Percentiles rank a stretch among this genome's conserved stretches.
Evolutionary conservation across 495 filamentous ascomycete species (phyloP).

Genomic region (Umbilicaria muhlenbergii): DNA sequence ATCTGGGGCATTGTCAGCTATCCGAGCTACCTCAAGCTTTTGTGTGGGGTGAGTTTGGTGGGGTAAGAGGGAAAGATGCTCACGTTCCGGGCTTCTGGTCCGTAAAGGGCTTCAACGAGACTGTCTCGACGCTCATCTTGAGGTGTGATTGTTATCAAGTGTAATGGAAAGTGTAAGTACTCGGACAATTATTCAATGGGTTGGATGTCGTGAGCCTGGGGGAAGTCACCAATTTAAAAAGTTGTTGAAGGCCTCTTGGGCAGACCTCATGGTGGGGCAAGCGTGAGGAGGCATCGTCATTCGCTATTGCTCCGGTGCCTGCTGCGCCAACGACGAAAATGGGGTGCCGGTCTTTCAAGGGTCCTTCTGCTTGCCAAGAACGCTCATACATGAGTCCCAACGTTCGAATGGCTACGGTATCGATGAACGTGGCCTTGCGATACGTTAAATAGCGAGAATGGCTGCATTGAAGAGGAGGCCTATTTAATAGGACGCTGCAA

Average conservation of each 20-base stretch:
- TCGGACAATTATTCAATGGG: too few relatives aligned
- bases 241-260: not conserved
- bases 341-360: too few relatives aligned
- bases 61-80: slow-evolving; percentile 27
- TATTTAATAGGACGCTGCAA: too few relatives aligned
- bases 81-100: slow-evolving; percentile 99
- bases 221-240: not conserved
- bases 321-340: too few relatives aligned
- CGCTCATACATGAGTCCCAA: too few relatives aligned
- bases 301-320: too few relatives aligned
- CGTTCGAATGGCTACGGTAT: too few relatives aligned
- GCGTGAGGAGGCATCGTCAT: too few relatives aligned
- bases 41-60: slow-evolving; percentile 1
- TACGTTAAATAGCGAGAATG: too few relatives aligned
- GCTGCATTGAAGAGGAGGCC: too few relatives aligned
- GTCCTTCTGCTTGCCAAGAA: too few relatives aligned
- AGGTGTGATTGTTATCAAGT: slow-evolving; percentile 2
- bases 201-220: not conserved
- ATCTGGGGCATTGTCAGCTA: slow-evolving; percentile 35
- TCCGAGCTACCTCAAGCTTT: not conserved
- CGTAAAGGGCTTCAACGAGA: slow-evolving; percentile 62
- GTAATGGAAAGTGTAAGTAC: slow-evolving; percentile 5
- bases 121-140: slow-evolving; percentile 57
- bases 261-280: slow-evolving; percentile 1
- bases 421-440: too few relatives aligned